Base-by-base conservation (phyloP, 2,329 filamentous ascomycete species). In the Scedosporium boydii region DNA sequence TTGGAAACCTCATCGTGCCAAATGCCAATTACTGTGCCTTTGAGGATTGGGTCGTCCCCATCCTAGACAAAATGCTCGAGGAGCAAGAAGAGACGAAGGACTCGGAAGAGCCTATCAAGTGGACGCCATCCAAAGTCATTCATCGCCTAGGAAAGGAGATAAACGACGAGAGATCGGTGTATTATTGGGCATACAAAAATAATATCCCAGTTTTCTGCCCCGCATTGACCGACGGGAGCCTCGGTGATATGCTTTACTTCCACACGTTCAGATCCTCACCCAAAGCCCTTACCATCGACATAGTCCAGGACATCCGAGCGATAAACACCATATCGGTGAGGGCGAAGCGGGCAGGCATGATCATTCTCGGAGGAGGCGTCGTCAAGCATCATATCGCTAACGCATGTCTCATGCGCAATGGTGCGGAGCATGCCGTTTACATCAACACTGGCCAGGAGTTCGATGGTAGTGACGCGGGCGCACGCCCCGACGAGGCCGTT, bases 341-440 rank as follows among this genome's bases (percentile, higher is more conserved):
- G 14, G 95, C 95, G 2, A 91, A 92, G 76, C 82, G 91, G 62
- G 89, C 91, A 0, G 95, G 95, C 59, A 98, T 98, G 88, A 93
- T 99, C 68, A 91, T 99, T 62, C 80, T 99, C 0, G 95, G 95
- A 0, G 95, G 95, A 6, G 95, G 95, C 0, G 79, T 99, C n/a
- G 84, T 99, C 69, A 99, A 99, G 78, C 95, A 99, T 71, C 95
- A 99, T 74, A 98, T 99, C 71, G 93, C 95, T 60, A 99, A 99
- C 73, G 95, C 95, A 2, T 96, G 92, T 69, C 75, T 99, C 69
- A 98, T 99, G 95, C 86, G 95, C 59, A 99, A 99, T 70, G 95
- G 95, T 1, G 95, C 95, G 16, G 95, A 99, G 74, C 93, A 90
- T 65, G 95, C 95, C 1, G 95, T 99, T 1, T 99, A 96, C 73